phyloP scores from a whole-genome alignment of 129 eudicot genomes.

The Pulicaria dysenterica region DNA sequence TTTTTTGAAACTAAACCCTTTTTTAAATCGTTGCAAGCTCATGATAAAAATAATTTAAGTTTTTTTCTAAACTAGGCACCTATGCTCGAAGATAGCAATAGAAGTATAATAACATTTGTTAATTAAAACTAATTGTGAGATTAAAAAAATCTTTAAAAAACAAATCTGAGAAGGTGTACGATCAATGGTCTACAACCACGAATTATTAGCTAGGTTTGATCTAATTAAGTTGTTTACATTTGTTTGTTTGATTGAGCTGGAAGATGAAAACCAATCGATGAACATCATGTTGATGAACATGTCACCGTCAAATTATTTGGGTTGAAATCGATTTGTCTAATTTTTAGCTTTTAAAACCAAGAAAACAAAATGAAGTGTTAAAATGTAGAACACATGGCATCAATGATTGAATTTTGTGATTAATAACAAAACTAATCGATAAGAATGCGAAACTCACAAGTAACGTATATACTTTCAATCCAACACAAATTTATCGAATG shows the following conservation, averaged over 20 bases:
- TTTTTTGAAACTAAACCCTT: no score
- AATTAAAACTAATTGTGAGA: no score
- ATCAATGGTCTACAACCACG: constrained; percentile 6
- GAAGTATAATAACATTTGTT: no score
- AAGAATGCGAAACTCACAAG: constrained; percentile 29
- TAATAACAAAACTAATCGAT: neutral
- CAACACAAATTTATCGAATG: constrained; percentile 6
- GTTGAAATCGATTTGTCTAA: constrained; percentile 2
- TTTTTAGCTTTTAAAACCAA: constrained; percentile 5
- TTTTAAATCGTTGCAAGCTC: no score
- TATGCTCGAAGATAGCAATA: no score
- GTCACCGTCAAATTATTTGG: constrained; percentile 33
- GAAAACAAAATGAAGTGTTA: constrained; percentile 5
- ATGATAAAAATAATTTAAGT: no score
- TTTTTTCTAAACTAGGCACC: no score
- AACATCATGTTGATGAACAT: constrained; percentile 11
- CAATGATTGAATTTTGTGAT: constrained; percentile 39
- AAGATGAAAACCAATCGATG: neutral
- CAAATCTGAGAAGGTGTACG: no score
- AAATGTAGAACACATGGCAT: constrained; percentile 33
- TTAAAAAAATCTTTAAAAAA: no score
- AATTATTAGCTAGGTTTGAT: neutral
- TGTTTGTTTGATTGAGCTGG: constrained; percentile 15
- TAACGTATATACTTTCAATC: constrained; percentile 16
- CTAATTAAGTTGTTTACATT: neutral